These are phyloP conservation scores for Colletotrichum tabaci DNA, from an alignment of 2,329 filamentous ascomycete species.

Conservation along the genomic window DNA sequence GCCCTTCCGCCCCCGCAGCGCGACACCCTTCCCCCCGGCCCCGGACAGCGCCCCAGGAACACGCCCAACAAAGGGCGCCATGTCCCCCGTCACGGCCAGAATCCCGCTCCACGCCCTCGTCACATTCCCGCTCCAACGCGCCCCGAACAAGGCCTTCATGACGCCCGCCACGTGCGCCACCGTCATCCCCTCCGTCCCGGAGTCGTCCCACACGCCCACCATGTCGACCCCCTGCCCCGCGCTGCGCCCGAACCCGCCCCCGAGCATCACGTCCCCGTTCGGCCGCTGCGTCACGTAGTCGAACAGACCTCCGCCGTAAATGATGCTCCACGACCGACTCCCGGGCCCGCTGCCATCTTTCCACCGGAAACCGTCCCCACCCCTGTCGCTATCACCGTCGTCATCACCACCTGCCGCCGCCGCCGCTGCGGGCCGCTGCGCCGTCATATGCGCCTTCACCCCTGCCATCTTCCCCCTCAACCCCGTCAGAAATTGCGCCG, in stretches of 20 bases:
- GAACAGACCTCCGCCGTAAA: constrained; percentile 58
- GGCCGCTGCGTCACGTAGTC: constrained; percentile 69
- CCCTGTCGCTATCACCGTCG: not conserved
- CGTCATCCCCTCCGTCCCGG: constrained; percentile 55
- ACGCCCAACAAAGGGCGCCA: constrained; percentile 65
- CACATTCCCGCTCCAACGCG: constrained; percentile 54
- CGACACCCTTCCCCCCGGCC: constrained; percentile 46
- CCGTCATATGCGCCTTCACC: constrained; percentile 64
- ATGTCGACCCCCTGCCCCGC: constrained; percentile 59
- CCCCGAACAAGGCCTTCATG: constrained; percentile 59
- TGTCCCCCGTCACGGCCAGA: constrained; percentile 63
- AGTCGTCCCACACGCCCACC: constrained; percentile 64
- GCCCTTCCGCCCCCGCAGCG: not conserved
- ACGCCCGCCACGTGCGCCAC: constrained; percentile 58
- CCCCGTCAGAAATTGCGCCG: constrained; percentile 65
- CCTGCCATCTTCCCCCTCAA: constrained; percentile 63
- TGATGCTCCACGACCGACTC: constrained; percentile 65
- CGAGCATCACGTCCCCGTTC: constrained; percentile 66
- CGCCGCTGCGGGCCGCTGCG: constrained; percentile 58
- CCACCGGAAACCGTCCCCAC: constrained; percentile 46
- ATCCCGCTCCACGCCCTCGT: constrained; percentile 66
- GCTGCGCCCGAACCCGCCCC: constrained; percentile 65
- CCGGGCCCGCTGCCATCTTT: constrained; percentile 56
- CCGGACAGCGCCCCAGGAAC: constrained; percentile 48
- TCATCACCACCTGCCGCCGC: not conserved